Base-by-base conservation (phyloP, 208 protist genomes). In the Acanthamoeba culbertsoni region DNA sequence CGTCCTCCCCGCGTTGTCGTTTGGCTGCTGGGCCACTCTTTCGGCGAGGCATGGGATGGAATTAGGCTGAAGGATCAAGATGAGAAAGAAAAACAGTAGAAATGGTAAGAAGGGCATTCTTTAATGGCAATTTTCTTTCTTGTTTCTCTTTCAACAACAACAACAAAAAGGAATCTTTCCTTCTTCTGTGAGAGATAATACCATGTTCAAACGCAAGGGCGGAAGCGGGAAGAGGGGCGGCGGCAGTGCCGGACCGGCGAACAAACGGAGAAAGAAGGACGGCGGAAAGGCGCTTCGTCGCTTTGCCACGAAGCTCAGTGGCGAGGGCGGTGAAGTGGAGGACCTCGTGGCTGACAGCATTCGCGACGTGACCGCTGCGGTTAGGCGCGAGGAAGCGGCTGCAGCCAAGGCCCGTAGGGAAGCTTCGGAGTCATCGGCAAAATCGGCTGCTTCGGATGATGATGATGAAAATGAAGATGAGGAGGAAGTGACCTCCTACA, bases 301-400 rank as follows among this genome's bases (percentile, higher is more conserved):
- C 28, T 89, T 48, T 51, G 55, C 31, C 48, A 65, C 45, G 48
- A 68, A 59, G 55, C 53, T 59, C 3, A 65, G 46, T 20, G 28
- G n/a, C 26, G 51, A 63, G 18, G 79, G 55, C 26, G 79, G 18
- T 33, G 79, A 89, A 26, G 79, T 89, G 6, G 79, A 89, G 51
- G 79, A 89, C 33, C 51, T 89, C 5, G 53, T 89, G n/a, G 42
- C 46, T 35, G 55, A 65, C 23, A n/a, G 55, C 33, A 46, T 65
- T 16, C 46, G 55, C 26, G 79, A 89, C 37, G 79, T 89, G 20
- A 89, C 79, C 26, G 45, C 20, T 4, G 35, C 23, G 14, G 79
- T 89, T 45, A 45, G 53, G 10, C 46, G 79, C 16, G 79, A 89
- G 51, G 79, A 89, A 51, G 79, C 71, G 42, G 71, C 71, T 53